Percentiles rank a stretch among this genome's conserved stretches.
phyloP scores from a whole-genome alignment of 129 eudicot species.

The Sambucus nigra region DNA sequence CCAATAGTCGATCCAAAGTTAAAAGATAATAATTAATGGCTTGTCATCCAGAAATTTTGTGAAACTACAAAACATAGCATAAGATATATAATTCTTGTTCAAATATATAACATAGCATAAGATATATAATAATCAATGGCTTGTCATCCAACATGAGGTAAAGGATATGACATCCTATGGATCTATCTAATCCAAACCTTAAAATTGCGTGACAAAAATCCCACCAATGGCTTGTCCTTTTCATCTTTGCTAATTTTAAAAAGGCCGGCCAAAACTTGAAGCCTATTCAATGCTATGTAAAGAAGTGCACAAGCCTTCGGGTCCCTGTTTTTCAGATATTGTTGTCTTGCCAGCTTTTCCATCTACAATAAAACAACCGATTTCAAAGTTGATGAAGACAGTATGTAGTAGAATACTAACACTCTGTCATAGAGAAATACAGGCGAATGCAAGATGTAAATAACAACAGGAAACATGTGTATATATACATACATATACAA shows the following conservation, averaged over 20 bases:
- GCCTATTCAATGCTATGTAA: slow-evolving; percentile 81
- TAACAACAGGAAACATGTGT: not conserved
- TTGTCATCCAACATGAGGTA: not conserved
- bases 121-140: slow-evolving; percentile 1
- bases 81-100: not conserved
- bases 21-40: not conserved
- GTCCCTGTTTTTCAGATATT: slow-evolving; percentile 66
- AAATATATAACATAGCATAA: slow-evolving; percentile 1
- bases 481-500: not conserved
- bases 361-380: slow-evolving; percentile 41
- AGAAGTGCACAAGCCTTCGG: slow-evolving; percentile 93
- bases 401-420: slow-evolving; percentile 6
- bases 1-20: not conserved
- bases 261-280: slow-evolving; percentile 93
- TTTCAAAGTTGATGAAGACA: slow-evolving; percentile 1
- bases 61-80: not conserved
- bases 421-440: not conserved
- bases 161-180: not conserved
- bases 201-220: slow-evolving; percentile 84
- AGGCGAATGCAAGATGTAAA: slow-evolving; percentile 1
- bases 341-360: slow-evolving; percentile 91
- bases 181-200: slow-evolving; percentile 53
- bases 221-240: slow-evolving; percentile 90
- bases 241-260: slow-evolving; percentile 90
- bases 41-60: not conserved